Evolutionary conservation across 495 filamentous ascomycete species (phyloP), one percentile per base, ranked within the genome.

Genomic region (Beverwykella pulmonaria): DNA sequence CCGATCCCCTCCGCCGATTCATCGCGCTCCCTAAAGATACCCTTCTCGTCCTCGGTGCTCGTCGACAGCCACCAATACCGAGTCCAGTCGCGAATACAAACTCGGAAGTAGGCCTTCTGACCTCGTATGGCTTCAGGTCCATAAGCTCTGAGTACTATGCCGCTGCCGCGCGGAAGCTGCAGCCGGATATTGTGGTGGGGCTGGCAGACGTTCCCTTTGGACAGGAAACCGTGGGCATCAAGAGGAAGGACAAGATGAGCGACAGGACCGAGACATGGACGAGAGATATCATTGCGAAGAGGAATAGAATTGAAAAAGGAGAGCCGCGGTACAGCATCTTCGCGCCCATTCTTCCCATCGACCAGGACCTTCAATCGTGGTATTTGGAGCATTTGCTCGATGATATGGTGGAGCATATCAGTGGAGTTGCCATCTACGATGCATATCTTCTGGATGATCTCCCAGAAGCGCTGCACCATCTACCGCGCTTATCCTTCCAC

Each of bases 391-490:
- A 86, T 12, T 78, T 97, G 12, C 75, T 79, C 22, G 79, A 72
- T 20, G 83, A 89, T 12, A 75, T 86, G 44, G 70, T 76, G 0
- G 75, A 79, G 25, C 67, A 80, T 32, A 71, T 96, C n/a, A 83
- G 86, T 2, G 95, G 95, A 0, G 79, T 98, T 0, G 92, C 92
- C 7, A 74, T 98, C 20, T 93, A 97, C 75, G 88, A 93, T 69
- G 79, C 87, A 14, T 81, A 83, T 44, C 81, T 92, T n/a, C 75
- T 92, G 2, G 78, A 81, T 10, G 84, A 90, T 47, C 79, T 97
- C 1, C 82, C 85, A 1, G 73, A 82, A 22, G 74, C 79, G 20
- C 71, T 90, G 4, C 75, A 81, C 6, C 73, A 79, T 30, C 80
- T 97, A 4, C 90, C 92, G 14, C 85, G 90, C 6, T 76, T 98